Base-by-base conservation (phyloP, 768 basidiomycete genomes). In the Calocybe cyanea region DNA sequence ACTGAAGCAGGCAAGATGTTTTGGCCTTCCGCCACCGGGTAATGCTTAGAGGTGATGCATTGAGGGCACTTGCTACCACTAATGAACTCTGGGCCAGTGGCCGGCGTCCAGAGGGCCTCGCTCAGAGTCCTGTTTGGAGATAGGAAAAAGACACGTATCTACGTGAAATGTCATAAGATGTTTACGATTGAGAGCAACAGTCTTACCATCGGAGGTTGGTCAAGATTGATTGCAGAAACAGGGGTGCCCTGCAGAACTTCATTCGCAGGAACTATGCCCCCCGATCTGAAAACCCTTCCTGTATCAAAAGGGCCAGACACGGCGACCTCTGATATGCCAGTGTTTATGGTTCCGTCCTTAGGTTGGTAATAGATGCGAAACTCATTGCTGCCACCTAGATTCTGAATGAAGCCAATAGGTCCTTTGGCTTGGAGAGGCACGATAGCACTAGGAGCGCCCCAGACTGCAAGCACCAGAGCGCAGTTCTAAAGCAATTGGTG, bases 131-230 rank as follows among this genome's bases (percentile, higher is more conserved):
- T 7, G 6, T 21, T 11, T 18, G 41, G 41, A 8, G 41, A 43
- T n/a, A 44, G 19, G 43, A 44, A 44, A 23, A 44, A 44, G 43
- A 44, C 19, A 19, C 28, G 43, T 20, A 44, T 10, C 43, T 44
- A 17, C 11, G 19, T 4, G 8, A 34, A 32, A 8, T 32, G 31
- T n/a, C n/a, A n/a, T n/a, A n/a, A n/a, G n/a, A n/a, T n/a, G n/a
- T n/a, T n/a, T n/a, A n/a, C n/a, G n/a, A n/a, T n/a, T n/a, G n/a
- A n/a, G n/a, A n/a, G n/a, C n/a, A n/a, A n/a, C n/a, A n/a, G n/a
- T n/a, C n/a, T n/a, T n/a, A n/a, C n/a, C n/a, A n/a, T n/a, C n/a
- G n/a, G n/a, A n/a, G n/a, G n/a, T 38, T 38, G 24, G 37, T 28
- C 17, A 48, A n/a, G n/a, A n/a, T n/a, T 20, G 19, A 43, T 35